Base-by-base conservation (phyloP, 176 grass and related monocot genomes). In the Cocos nucifera region DNA sequence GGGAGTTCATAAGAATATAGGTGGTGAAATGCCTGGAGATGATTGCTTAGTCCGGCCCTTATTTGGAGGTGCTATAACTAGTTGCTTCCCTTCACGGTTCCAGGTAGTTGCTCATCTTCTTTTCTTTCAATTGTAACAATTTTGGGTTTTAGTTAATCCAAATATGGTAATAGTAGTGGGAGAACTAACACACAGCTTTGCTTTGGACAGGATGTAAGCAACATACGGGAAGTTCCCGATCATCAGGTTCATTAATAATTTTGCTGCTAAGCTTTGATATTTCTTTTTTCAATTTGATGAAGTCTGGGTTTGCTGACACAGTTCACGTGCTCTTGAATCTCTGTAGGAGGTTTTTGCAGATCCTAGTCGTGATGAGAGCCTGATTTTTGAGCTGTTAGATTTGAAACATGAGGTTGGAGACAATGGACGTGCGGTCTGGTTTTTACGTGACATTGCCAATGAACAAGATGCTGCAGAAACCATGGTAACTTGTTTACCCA, bases 311-410 rank as follows among this genome's bases (percentile, higher is more conserved):
- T 44, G 35, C 10, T 44, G 8, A 44, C 7, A 10, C 35, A 12
- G 1, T 44, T 44, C 35, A 54, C 23, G 16, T 54, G 7, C 39
- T 21, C 5, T 54, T 21, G 22, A 54, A 29, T 54, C 28, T 25
- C 12, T 39, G 52, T 72, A 95, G 93, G 93, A 97, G 54, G 84
- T 85, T 15, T 75, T 91, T 54, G 78, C 78, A n/a, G 93, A 97
- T 20, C 78, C 93, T 0, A 18, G 59, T 48, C 81, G 93, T 66
- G 93, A 97, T 49, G 87, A 97, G 81, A 91, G 87, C 73, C 63
- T 88, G 54, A 83, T 97, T 73, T 76, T 97, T 80, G 87, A 97
- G 84, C 78, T 97, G 55, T 69, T 97, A 53, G 92, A 97, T 70
- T 75, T 88, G 51, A 97, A 97, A 78, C 22, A 20, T 64, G 87